A percentile compares a stretch with the other conserved stretches of the same genome.
These are phyloP conservation scores for Thielaviopsis punctulata DNA, from an alignment of 2,329 filamentous ascomycete genomes.

Conservation along the genomic window DNA sequence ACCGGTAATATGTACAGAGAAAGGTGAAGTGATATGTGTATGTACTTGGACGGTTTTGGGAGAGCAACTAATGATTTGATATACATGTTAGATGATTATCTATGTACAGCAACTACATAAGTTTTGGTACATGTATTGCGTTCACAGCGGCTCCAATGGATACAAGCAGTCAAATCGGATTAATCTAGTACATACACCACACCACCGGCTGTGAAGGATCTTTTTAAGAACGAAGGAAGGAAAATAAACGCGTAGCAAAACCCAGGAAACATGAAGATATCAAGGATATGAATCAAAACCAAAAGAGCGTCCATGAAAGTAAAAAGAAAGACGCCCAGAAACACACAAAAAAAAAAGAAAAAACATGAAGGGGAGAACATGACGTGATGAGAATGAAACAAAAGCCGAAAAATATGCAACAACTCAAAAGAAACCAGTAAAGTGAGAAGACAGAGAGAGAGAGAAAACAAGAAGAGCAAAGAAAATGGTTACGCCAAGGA, in stretches of 20 bases:
- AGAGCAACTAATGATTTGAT: too few species aligned
- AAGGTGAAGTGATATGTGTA: too few species aligned
- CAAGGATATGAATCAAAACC: not conserved
- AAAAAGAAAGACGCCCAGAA: constrained; percentile 3
- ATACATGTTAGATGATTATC: too few species aligned
- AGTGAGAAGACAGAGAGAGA: not conserved
- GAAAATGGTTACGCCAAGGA: not conserved
- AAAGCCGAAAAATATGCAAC: not conserved
- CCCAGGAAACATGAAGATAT: constrained; percentile 4
- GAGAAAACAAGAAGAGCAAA: not conserved
- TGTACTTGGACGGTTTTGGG: too few species aligned
- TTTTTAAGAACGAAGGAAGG: not conserved
- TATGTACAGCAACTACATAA: too few species aligned
- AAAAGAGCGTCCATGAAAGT: not conserved
- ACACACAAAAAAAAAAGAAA: constrained; percentile 5
- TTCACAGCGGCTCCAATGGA: too few species aligned
- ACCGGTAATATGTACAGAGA: not conserved
- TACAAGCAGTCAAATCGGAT: not conserved
- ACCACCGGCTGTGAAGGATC: not conserved
- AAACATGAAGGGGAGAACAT: not conserved
- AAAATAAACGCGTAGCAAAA: not conserved
- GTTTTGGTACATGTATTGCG: too few species aligned
- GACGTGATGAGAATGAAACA: not conserved
- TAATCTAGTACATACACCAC: not conserved
- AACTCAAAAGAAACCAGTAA: not conserved